Conservation (phyloP, 73 alveolate species). For the Effrenium voratum region DNA sequence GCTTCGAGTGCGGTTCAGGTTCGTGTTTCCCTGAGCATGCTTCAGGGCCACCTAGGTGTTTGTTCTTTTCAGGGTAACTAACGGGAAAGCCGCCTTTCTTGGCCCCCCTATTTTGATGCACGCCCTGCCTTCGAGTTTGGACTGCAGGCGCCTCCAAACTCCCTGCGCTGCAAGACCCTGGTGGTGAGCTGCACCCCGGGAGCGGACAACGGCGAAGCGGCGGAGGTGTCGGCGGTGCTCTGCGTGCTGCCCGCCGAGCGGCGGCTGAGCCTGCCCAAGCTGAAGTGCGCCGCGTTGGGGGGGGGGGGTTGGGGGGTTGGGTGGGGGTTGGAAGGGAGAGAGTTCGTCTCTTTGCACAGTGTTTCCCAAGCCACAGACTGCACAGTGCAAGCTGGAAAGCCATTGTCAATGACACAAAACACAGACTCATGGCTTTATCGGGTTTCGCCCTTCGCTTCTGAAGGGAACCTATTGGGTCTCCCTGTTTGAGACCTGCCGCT, state of each 20-base stretch:
- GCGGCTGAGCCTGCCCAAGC: slow-evolving; percentile 66
- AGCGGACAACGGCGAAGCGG: neutral
- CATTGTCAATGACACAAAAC: neutral
- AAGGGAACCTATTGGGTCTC: neutral
- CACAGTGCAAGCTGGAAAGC: neutral
- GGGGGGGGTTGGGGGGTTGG: neutral
- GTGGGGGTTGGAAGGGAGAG: neutral
- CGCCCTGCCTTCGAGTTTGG: too few species aligned
- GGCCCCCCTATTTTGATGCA: too few species aligned
- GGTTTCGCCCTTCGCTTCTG: neutral
- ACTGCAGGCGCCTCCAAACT: slow-evolving; percentile 34
- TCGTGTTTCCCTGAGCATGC: too few species aligned
- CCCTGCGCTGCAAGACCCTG: slow-evolving; percentile 43
- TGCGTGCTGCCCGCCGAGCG: slow-evolving; percentile 49
- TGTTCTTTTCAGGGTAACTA: too few species aligned
- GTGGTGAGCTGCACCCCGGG: slow-evolving; percentile 38
- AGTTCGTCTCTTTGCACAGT: neutral
- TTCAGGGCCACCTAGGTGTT: too few species aligned
- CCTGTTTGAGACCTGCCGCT: too few species aligned
- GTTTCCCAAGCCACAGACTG: too few species aligned
- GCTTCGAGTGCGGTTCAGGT: too few species aligned
- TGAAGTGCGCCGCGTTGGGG: slow-evolving; percentile 10
- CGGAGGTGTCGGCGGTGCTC: slow-evolving; percentile 13
- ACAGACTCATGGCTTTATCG: neutral
- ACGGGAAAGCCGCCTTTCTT: too few species aligned